These are phyloP conservation scores for Ustilago xerochloae DNA, from an alignment of 1,284 basidiomycete genomes.

Conservation along the genomic window DNA sequence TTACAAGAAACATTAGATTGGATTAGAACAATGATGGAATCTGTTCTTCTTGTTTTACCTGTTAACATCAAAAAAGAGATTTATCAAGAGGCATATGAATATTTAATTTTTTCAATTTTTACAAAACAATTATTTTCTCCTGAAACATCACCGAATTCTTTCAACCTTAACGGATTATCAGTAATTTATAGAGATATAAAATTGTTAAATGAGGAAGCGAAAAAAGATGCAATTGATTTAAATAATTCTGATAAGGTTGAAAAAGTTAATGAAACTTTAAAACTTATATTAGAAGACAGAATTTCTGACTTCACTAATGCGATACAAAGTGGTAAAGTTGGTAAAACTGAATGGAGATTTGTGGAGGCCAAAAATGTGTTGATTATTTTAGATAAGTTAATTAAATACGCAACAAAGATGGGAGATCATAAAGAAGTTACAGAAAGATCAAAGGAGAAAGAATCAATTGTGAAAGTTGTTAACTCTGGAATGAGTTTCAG, in stretches of 20 bases:
- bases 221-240: no score
- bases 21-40: conserved; percentile 94
- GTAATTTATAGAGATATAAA: conserved; percentile 44
- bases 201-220: conserved; percentile 48
- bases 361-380: conserved; percentile 29
- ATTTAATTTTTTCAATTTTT: conserved; percentile 87
- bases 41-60: conserved; percentile 80
- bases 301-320: conserved; percentile 79
- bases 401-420: background rate
- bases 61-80: conserved; percentile 86
- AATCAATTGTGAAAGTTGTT: conserved; percentile 2
- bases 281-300: conserved; percentile 78
- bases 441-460: conserved; percentile 20
- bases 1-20: conserved; percentile 94
- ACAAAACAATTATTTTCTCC: conserved; percentile 70
- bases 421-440: background rate
- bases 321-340: conserved; percentile 15
- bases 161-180: conserved; percentile 20
- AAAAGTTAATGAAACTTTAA: background rate
- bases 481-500: background rate
- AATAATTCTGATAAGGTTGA: no score
- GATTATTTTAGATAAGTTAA: conserved; percentile 39
- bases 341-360: conserved; percentile 2
- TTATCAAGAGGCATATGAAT: conserved; percentile 83
- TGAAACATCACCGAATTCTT: conserved; percentile 12